Conservation (phyloP, 2,329 filamentous ascomycete species). For the Aureobasidium sp. region DNA sequence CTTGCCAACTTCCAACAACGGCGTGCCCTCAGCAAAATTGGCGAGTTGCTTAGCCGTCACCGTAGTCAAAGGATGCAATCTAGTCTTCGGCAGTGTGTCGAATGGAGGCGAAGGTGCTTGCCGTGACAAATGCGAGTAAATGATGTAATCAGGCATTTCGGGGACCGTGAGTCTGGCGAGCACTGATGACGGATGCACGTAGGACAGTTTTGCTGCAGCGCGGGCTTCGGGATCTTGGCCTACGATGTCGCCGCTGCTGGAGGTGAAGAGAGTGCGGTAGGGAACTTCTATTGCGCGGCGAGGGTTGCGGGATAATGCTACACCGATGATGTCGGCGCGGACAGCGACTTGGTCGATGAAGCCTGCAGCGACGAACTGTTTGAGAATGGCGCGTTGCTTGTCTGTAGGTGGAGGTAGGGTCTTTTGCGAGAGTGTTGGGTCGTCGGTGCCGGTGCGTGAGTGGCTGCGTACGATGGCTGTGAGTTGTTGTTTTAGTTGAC, state of each 20-base stretch:
- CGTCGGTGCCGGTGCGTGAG: constrained; percentile 11
- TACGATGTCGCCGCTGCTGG: constrained; percentile 34
- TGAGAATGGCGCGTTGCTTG: constrained; percentile 65
- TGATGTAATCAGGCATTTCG: constrained; percentile 77
- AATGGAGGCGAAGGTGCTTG: constrained; percentile 34
- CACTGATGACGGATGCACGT: constrained; percentile 77
- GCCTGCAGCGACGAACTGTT: constrained; percentile 83
- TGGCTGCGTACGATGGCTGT: constrained; percentile 60
- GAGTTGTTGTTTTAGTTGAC: constrained; percentile 74
- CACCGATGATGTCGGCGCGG: constrained; percentile 65
- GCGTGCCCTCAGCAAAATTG: constrained; percentile 73
- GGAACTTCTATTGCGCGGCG: constrained; percentile 85
- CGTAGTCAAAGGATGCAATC: constrained; percentile 82
- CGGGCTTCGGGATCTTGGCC: constrained; percentile 29
- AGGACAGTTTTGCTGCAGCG: constrained; percentile 59
- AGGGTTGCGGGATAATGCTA: constrained; percentile 61
- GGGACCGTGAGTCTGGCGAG: constrained; percentile 59
- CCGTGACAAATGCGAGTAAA: constrained; percentile 80
- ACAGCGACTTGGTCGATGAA: constrained; percentile 95
- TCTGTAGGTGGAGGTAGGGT: constrained; percentile 50
- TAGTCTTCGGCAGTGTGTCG: constrained; percentile 57
- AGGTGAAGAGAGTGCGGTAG: constrained; percentile 75
- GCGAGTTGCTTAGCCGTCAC: constrained; percentile 70
- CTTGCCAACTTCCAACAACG: constrained; percentile 76
- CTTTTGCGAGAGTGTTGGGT: background rate